A percentile compares a stretch with the other conserved stretches of the same genome.
phyloP scores from a whole-genome alignment of 208 protist genomes.

The Spongospora subterranea region DNA sequence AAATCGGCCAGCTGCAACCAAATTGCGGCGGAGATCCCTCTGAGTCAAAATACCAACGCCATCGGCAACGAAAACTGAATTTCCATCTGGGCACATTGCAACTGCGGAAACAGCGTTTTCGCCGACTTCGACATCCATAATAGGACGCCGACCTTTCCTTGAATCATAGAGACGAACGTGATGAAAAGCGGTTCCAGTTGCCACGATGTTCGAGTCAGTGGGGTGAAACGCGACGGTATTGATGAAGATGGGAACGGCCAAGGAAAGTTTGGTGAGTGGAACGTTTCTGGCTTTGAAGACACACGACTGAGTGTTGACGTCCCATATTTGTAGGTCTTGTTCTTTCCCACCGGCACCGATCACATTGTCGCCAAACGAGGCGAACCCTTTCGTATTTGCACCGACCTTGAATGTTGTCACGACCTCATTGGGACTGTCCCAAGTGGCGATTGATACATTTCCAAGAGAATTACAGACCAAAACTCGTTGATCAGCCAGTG shows the following conservation, averaged over 20 bases:
- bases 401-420: not conserved
- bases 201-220: not conserved
- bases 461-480: not conserved
- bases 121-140: not conserved
- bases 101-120: slow-evolving; percentile 30
- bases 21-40: not conserved
- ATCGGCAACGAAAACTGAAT: slow-evolving; percentile 42
- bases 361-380: not conserved
- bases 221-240: not conserved
- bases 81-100: not conserved
- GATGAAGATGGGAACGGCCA: not conserved
- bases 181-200: slow-evolving; percentile 18
- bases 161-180: slow-evolving; percentile 38
- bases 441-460: not conserved
- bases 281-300: slow-evolving; percentile 4
- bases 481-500: not conserved
- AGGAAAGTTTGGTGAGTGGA: not conserved
- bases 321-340: not conserved
- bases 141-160: slow-evolving; percentile 4
- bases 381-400: not conserved
- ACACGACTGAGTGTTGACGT: not conserved
- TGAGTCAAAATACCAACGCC: not conserved
- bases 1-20: not conserved
- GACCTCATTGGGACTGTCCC: not conserved
- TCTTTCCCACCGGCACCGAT: slow-evolving; percentile 6